Percentiles rank a stretch among this genome's conserved stretches.
phyloP scores from a whole-genome alignment of 768 basidiomycete species.

The Inosperma sp. region DNA sequence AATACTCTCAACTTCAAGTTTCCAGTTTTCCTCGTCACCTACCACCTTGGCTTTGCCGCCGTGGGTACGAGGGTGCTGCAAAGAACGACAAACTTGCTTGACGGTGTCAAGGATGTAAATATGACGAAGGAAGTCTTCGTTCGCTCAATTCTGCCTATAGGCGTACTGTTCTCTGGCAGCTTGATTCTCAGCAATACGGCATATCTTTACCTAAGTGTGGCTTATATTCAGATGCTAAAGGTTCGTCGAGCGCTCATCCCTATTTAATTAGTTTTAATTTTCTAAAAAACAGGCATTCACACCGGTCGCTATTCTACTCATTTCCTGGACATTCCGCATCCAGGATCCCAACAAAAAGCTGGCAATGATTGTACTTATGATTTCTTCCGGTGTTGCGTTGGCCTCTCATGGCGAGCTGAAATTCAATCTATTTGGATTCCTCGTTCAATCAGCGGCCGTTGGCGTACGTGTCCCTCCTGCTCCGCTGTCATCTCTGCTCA shows the following conservation, averaged over 20 bases:
- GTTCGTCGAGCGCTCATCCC: slow-evolving; percentile 30
- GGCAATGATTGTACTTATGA: slow-evolving; percentile 81
- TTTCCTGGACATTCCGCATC: slow-evolving; percentile 87
- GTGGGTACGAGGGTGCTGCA: slow-evolving; percentile 84
- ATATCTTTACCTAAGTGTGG: slow-evolving; percentile 85
- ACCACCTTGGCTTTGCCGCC: slow-evolving; percentile 72
- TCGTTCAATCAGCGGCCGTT: slow-evolving; percentile 84
- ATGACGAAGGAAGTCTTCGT: slow-evolving; percentile 77
- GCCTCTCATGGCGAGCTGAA: slow-evolving; percentile 85
- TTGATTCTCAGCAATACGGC: slow-evolving; percentile 89
- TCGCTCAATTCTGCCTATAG: slow-evolving; percentile 88
- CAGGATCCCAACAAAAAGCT: slow-evolving; percentile 83
- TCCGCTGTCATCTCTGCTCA: neutral
- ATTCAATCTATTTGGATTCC: slow-evolving; percentile 84
- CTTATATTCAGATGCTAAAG: slow-evolving; percentile 98
- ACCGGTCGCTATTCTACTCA: slow-evolving; percentile 85
- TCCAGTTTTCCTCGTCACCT: slow-evolving; percentile 92
- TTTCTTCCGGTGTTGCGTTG: slow-evolving; percentile 84
- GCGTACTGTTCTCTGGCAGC: slow-evolving; percentile 87
- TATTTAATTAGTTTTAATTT: neutral
- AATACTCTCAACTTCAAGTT: slow-evolving; percentile 78
- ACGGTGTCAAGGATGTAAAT: slow-evolving; percentile 72
- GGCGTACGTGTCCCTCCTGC: slow-evolving; percentile 46
- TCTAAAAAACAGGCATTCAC: slow-evolving; percentile 67
- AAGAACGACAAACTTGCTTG: slow-evolving; percentile 75